These are phyloP conservation scores for Salix suchowensis DNA, from an alignment of 345 rosid species.

Conservation along the genomic window DNA sequence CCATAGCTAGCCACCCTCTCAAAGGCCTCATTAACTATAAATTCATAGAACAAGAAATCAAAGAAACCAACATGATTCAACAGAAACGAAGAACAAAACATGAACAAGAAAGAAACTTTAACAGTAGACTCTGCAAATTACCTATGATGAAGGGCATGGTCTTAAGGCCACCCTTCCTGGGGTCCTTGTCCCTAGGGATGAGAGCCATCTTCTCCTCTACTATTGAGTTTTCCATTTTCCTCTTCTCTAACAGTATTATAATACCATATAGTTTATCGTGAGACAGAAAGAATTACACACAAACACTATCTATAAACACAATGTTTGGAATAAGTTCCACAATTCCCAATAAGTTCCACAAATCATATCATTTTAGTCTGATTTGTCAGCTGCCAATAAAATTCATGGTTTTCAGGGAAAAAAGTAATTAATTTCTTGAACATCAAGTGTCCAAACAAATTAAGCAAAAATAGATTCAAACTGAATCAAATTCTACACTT, in stretches of 20 bases:
- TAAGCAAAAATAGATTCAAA: not conserved
- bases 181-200: not conserved
- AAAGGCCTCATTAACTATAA: constrained; percentile 67
- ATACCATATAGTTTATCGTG: not conserved
- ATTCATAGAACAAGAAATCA: not conserved
- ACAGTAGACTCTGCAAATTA: not conserved
- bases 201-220: not conserved
- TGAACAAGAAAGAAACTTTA: not conserved
- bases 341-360: not conserved
- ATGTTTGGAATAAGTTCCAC: not conserved
- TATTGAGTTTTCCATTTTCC: not conserved
- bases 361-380: not conserved
- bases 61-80: not conserved
- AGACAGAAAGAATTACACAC: not conserved
- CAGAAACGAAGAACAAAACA: not conserved
- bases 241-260: not conserved
- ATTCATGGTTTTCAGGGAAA: not conserved
- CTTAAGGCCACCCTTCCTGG: not conserved
- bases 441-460: not conserved
- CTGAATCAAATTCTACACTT: not conserved
- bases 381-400: no score
- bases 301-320: not conserved
- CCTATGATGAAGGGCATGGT: constrained; percentile 4
- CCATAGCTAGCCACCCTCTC: constrained; percentile 87
- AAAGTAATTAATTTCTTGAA: not conserved